Conservation (phyloP, 192 early-diverging fungal species). For the Coemansia nantahalensis region DNA sequence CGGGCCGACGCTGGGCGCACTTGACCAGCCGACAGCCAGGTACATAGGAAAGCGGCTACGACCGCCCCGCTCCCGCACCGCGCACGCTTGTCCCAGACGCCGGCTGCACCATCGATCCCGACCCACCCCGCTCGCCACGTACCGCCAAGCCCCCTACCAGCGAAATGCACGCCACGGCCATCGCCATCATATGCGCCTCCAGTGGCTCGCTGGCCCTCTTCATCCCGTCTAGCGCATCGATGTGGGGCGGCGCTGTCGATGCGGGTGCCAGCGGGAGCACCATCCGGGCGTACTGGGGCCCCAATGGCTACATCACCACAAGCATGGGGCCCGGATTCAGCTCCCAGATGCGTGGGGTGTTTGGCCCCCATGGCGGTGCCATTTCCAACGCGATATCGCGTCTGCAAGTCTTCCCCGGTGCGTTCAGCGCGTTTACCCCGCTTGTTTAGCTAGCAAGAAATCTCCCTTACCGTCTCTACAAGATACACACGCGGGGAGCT, state of each 20-base stretch:
- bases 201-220: conserved; percentile 1
- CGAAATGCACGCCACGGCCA: not conserved
- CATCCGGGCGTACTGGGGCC: conserved; percentile 42
- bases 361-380: conserved; percentile 30
- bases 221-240: conserved; percentile 10
- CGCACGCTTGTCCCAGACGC: too few species aligned
- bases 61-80: too few species aligned
- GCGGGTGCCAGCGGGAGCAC: conserved; percentile 27
- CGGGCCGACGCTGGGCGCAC: too few species aligned
- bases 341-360: conserved; percentile 40
- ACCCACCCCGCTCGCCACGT: too few species aligned
- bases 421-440: not conserved
- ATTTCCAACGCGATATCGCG: conserved; percentile 41
- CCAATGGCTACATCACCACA: conserved; percentile 32
- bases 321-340: conserved; percentile 43
- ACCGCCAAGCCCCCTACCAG: too few species aligned
- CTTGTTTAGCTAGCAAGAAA: too few species aligned
- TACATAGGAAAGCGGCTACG: too few species aligned
- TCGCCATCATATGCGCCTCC: not conserved
- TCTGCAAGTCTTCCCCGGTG: conserved; percentile 24
- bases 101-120: too few species aligned
- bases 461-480: too few species aligned
- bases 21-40: too few species aligned
- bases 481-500: too few species aligned
- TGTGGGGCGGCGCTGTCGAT: conserved; percentile 17